These are phyloP conservation scores for Talaromyces islandicus DNA, from an alignment of 2,329 filamentous ascomycete genomes.

Conservation along the genomic window DNA sequence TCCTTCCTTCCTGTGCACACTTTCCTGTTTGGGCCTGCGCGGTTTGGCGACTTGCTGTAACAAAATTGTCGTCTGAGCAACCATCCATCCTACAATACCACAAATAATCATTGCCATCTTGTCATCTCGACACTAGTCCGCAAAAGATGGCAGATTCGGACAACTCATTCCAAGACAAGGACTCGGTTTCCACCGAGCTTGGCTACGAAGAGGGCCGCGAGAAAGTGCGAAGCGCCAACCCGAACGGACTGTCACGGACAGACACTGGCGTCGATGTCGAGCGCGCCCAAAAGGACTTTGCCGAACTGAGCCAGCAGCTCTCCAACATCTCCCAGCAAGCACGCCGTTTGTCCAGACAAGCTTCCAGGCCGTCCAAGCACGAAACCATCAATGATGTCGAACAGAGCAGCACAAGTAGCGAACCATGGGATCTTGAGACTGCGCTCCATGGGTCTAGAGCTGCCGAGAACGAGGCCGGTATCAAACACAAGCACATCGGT, in stretches of 20 bases:
- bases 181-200: background rate
- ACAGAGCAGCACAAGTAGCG: conserved; percentile 47
- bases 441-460: conserved; percentile 65
- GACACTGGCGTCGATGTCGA: conserved; percentile 40
- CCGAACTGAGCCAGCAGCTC: conserved; percentile 33
- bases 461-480: conserved; percentile 70
- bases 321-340: conserved; percentile 32
- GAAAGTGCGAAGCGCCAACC: conserved; percentile 8
- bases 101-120: background rate
- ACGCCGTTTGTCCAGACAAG: conserved; percentile 28
- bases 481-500: conserved; percentile 71
- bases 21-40: background rate
- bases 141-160: background rate
- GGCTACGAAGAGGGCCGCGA: conserved; percentile 9
- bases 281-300: conserved; percentile 39
- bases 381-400: conserved; percentile 48
- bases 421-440: conserved; percentile 68
- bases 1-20: no score
- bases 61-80: no score
- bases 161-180: background rate
- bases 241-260: conserved; percentile 19
- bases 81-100: background rate
- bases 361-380: conserved; percentile 22
- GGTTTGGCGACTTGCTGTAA: background rate
- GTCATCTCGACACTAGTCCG: background rate